Conservation (phyloP, 805 yeast genomes). For the Saccharomycopsis capsularis region DNA sequence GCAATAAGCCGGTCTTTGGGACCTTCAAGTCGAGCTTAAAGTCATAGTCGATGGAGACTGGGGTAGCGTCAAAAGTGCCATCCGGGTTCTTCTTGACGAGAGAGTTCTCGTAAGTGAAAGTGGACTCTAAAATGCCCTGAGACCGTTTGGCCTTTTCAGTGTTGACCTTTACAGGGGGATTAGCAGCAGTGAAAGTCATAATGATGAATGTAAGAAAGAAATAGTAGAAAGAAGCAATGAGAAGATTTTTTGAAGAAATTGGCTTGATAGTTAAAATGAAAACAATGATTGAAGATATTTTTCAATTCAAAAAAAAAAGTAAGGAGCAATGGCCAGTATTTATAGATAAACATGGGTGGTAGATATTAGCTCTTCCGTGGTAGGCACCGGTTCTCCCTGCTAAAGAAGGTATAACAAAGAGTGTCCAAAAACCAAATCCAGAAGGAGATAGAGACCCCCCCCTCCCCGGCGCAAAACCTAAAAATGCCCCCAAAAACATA, state of each 20-base stretch:
- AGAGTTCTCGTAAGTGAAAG: conserved; percentile 41
- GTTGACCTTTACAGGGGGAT: conserved; percentile 28
- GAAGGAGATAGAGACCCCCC: no score
- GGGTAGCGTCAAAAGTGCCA: conserved; percentile 39
- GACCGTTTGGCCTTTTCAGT: conserved; percentile 34
- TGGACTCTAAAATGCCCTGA: conserved; percentile 35
- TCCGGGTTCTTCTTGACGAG: conserved; percentile 28
- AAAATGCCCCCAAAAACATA: no score
- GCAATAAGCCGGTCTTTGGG: conserved; percentile 81
- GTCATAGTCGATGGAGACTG: conserved; percentile 65
- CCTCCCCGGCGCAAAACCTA: no score
- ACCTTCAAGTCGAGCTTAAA: conserved; percentile 77
- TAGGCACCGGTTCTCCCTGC: no score
- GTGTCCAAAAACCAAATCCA: no score
- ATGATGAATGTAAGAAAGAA: neutral
- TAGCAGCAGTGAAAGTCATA: conserved; percentile 1
- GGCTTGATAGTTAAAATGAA: neutral
- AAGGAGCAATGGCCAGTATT: neutral
- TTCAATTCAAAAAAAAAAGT: no score
- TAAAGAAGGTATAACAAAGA: no score
- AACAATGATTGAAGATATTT: no score
- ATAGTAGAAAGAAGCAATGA: neutral
- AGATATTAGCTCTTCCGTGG: no score
- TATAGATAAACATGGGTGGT: no score
- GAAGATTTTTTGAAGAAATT: neutral